These are phyloP conservation scores for Podospora comata DNA, from an alignment of 495 filamentous ascomycete genomes.

Conservation along the genomic window DNA sequence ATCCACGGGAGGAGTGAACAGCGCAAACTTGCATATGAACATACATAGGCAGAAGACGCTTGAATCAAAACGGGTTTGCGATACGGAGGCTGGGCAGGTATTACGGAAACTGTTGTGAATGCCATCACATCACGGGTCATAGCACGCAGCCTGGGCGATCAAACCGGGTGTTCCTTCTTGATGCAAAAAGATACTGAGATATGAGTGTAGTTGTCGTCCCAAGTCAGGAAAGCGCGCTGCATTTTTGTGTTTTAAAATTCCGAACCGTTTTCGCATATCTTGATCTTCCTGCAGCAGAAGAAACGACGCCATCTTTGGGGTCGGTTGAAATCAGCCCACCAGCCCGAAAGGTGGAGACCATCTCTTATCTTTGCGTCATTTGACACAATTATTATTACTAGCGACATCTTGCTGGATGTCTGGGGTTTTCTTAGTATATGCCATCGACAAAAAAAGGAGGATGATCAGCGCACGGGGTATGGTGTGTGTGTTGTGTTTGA, in stretches of 20 bases:
- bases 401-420: too few species aligned
- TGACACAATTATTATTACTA: background rate
- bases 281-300: too few species aligned
- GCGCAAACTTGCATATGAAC: too few species aligned
- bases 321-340: constrained; percentile 5
- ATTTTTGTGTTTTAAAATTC: background rate
- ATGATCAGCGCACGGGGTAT: too few species aligned
- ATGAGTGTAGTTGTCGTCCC: background rate
- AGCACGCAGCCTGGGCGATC: background rate
- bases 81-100: background rate
- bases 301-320: background rate
- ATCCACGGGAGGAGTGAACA: too few species aligned
- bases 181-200: too few species aligned
- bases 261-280: background rate
- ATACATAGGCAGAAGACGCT: too few species aligned
- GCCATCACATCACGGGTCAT: background rate
- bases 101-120: background rate
- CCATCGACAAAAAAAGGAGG: too few species aligned
- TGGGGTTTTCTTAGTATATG: too few species aligned
- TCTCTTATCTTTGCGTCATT: constrained; percentile 8
- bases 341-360: background rate
- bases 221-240: constrained; percentile 6
- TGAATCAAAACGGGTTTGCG: background rate
- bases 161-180: background rate
- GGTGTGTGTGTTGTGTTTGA: background rate